Percentiles rank a stretch among this genome's conserved stretches.
Evolutionary conservation across 441 rosid genomes (phyloP).

Genomic region (Gossypium schwendimanii): DNA sequence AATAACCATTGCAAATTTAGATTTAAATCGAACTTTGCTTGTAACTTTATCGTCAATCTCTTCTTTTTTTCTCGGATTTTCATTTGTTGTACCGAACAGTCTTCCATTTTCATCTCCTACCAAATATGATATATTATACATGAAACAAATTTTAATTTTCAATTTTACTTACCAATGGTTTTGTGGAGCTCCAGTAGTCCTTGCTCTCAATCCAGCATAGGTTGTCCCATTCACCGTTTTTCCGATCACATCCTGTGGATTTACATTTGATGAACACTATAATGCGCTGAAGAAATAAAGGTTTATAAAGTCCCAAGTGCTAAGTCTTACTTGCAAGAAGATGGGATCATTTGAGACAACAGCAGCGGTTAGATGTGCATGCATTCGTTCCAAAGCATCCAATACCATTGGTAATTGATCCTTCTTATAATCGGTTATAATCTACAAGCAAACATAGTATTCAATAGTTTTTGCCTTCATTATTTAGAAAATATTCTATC

Average conservation of each 20-base stretch:
- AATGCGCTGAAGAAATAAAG: neutral
- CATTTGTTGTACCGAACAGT: neutral
- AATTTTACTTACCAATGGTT: constrained; percentile 70
- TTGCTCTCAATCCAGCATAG: constrained; percentile 88
- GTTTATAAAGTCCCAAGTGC: neutral
- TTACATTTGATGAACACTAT: constrained; percentile 1
- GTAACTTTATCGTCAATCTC: neutral
- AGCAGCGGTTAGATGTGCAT: constrained; percentile 92
- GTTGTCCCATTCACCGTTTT: constrained; percentile 89
- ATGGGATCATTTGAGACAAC: constrained; percentile 84
- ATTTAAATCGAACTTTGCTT: neutral
- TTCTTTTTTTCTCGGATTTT: neutral
- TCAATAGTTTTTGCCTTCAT: neutral
- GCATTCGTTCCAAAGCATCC: constrained; percentile 83
- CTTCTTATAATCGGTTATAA: constrained; percentile 70
- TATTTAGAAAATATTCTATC: neutral
- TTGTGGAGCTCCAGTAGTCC: constrained; percentile 98
- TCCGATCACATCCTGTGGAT: constrained; percentile 78
- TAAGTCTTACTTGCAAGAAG: constrained; percentile 63
- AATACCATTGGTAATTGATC: constrained; percentile 74
- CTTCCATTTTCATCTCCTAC: neutral
- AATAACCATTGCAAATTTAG: neutral
- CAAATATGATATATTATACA: neutral
- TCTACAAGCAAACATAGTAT: constrained; percentile 29
- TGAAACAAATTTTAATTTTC: neutral